Percentiles rank a stretch among this genome's conserved stretches.
Conservation (phyloP, 352 stramenopile species). For the Globisporangium carolinianum region DNA sequence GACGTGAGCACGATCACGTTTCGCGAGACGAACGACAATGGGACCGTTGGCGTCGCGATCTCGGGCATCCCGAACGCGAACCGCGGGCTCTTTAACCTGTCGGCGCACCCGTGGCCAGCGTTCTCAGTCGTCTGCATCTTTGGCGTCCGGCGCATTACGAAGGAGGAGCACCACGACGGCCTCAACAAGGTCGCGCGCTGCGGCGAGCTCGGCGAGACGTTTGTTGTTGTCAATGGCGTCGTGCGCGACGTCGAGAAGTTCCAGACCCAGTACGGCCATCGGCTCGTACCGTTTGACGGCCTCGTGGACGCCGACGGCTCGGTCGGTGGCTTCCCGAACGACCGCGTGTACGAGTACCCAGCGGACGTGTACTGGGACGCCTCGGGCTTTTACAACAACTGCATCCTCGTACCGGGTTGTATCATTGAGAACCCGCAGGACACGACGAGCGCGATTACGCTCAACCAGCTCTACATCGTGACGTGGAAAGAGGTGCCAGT, state of each 20-base stretch:
- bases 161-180: constrained; percentile 83
- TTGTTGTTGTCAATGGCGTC: constrained; percentile 82
- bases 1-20: constrained; percentile 82
- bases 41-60: constrained; percentile 73
- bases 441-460: constrained; percentile 62
- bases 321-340: constrained; percentile 78
- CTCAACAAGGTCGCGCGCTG: constrained; percentile 84
- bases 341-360: constrained; percentile 84
- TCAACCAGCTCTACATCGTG: constrained; percentile 86
- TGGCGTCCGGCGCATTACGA: constrained; percentile 76
- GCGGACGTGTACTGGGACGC: constrained; percentile 84
- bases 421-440: constrained; percentile 77
- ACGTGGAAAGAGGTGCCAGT: constrained; percentile 84
- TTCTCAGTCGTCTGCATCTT: constrained; percentile 89
- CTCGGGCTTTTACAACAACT: constrained; percentile 87
- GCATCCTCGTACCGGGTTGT: constrained; percentile 82
- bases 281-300: constrained; percentile 71
- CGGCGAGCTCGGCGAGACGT: constrained; percentile 80
- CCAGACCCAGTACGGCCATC: constrained; percentile 82
- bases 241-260: constrained; percentile 86
- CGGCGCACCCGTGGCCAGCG: constrained; percentile 65
- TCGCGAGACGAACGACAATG: constrained; percentile 82
- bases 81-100: constrained; percentile 81
- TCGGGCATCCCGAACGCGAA: constrained; percentile 81
- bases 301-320: constrained; percentile 82